phyloP scores from a whole-genome alignment of 2,329 filamentous ascomycete genomes.

The Metarhizium brunneum region DNA sequence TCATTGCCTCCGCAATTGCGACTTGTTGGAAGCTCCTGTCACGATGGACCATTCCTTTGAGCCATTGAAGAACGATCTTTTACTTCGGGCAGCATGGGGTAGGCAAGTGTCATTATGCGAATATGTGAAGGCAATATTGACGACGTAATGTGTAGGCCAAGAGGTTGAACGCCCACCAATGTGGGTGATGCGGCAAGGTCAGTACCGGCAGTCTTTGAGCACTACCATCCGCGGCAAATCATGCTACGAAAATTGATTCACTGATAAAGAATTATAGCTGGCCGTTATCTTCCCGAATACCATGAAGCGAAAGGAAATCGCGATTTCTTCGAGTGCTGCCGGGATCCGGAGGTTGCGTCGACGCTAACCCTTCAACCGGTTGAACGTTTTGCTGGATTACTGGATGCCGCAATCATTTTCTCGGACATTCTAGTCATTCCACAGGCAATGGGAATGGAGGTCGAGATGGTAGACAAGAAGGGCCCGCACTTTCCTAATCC shows the following conservation, averaged over 20 bases:
- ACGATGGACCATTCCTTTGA: constrained; percentile 65
- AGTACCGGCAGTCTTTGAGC: constrained; percentile 11
- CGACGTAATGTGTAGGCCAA: constrained; percentile 50
- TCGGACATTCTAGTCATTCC: constrained; percentile 97
- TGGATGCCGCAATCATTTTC: constrained; percentile 98
- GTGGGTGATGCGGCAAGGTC: constrained; percentile 99
- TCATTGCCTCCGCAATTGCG: not conserved
- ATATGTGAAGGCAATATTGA: not conserved
- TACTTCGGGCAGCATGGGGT: constrained; percentile 88
- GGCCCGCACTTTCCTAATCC: constrained; percentile 90
- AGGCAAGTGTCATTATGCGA: constrained; percentile 16
- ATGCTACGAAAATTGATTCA: not conserved
- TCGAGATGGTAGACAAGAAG: constrained; percentile 97
- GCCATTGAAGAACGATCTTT: constrained; percentile 83
- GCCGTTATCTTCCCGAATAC: constrained; percentile 95
- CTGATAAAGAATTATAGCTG: constrained; percentile 46
- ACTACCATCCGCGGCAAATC: not conserved
- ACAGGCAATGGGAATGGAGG: constrained; percentile 96
- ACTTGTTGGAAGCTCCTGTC: not conserved
- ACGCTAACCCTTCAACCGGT: constrained; percentile 91
- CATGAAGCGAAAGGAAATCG: constrained; percentile 83
- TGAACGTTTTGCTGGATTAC: constrained; percentile 79
- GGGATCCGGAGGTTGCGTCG: constrained; percentile 83
- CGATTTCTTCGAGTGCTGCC: constrained; percentile 98
- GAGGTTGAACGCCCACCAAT: constrained; percentile 87